Percentiles rank a stretch among this genome's conserved stretches.
These are phyloP conservation scores for Chalciporus piperatoides DNA, from an alignment of 1,284 basidiomycete genomes.

Conservation along the genomic window DNA sequence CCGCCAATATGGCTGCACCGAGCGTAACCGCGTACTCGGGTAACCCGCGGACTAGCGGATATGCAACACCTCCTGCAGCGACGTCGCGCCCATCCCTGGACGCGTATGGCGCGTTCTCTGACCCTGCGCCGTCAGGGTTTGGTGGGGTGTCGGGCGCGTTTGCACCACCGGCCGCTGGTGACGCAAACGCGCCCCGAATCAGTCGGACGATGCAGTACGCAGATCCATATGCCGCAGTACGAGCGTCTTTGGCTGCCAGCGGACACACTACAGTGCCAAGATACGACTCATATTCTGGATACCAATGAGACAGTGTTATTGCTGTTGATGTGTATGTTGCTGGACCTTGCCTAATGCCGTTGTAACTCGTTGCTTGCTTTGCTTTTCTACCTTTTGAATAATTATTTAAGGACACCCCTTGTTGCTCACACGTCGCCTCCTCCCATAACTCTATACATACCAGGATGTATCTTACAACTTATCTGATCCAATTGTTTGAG, in stretches of 20 bases:
- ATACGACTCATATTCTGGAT: slow-evolving; percentile 46
- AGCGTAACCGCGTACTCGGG: slow-evolving; percentile 36
- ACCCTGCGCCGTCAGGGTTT: slow-evolving; percentile 73
- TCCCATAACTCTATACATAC: slow-evolving; percentile 11
- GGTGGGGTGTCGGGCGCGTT: slow-evolving; percentile 33
- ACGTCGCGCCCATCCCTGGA: slow-evolving; percentile 69
- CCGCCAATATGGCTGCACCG: slow-evolving; percentile 31
- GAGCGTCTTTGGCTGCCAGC: slow-evolving; percentile 42
- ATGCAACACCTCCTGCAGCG: slow-evolving; percentile 30
- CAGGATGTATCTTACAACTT: slow-evolving; percentile 11
- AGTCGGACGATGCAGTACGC: slow-evolving; percentile 89
- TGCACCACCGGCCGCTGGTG: slow-evolving; percentile 32
- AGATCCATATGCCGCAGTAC: slow-evolving; percentile 74
- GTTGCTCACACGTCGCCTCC: slow-evolving; percentile 5
- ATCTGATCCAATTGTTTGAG: background rate
- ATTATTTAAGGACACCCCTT: slow-evolving; percentile 12
- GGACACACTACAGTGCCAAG: slow-evolving; percentile 39
- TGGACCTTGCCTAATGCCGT: slow-evolving; percentile 4
- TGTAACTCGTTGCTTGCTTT: slow-evolving; percentile 16
- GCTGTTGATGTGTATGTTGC: background rate
- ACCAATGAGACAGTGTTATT: slow-evolving; percentile 15
- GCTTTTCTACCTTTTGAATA: slow-evolving; percentile 9
- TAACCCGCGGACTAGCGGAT: slow-evolving; percentile 27
- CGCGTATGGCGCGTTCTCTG: slow-evolving; percentile 82
- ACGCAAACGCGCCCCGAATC: slow-evolving; percentile 47